Evolutionary conservation across 2,329 filamentous ascomycete genomes (phyloP).

Genomic region (Periconia sp.): DNA sequence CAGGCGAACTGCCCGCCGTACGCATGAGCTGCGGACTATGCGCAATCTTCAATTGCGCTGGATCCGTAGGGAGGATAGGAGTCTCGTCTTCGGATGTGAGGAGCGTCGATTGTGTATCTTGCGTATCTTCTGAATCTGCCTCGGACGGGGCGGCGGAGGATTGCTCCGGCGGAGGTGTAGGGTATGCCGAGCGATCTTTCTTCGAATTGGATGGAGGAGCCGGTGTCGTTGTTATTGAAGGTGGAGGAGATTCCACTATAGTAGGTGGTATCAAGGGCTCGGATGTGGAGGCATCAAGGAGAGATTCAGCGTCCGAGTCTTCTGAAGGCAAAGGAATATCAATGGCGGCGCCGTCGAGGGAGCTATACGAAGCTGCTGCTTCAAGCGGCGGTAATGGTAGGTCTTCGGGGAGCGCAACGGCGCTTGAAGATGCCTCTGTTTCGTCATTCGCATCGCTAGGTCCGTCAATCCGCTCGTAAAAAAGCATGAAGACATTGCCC

Average conservation of each 20-base stretch:
- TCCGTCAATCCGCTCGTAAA: slow-evolving; percentile 69
- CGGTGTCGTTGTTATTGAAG: background rate
- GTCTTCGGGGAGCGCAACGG: slow-evolving; percentile 7
- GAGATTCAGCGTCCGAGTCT: slow-evolving; percentile 15
- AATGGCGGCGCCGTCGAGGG: slow-evolving; percentile 10
- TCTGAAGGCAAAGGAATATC: slow-evolving; percentile 21
- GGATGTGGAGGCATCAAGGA: background rate
- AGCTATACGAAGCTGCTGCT: background rate
- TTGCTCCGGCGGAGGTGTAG: slow-evolving; percentile 9
- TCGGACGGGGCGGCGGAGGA: slow-evolving; percentile 22
- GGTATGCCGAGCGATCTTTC: slow-evolving; percentile 3
- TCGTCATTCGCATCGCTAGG: slow-evolving; percentile 45
- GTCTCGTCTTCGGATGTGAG: slow-evolving; percentile 25
- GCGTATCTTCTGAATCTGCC: slow-evolving; percentile 25
- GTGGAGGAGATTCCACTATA: background rate
- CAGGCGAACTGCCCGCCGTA: slow-evolving; percentile 23
- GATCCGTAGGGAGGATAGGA: slow-evolving; percentile 6
- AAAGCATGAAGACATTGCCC: slow-evolving; percentile 92
- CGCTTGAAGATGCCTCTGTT: background rate
- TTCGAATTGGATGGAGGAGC: background rate
- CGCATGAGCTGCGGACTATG: slow-evolving; percentile 27
- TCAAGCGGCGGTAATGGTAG: slow-evolving; percentile 23
- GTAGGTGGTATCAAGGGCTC: background rate
- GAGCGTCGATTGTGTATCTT: slow-evolving; percentile 23
- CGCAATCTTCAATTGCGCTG: slow-evolving; percentile 9